Base-by-base conservation (phyloP, 2,329 filamentous ascomycete genomes). In the Penicillium glabrum region DNA sequence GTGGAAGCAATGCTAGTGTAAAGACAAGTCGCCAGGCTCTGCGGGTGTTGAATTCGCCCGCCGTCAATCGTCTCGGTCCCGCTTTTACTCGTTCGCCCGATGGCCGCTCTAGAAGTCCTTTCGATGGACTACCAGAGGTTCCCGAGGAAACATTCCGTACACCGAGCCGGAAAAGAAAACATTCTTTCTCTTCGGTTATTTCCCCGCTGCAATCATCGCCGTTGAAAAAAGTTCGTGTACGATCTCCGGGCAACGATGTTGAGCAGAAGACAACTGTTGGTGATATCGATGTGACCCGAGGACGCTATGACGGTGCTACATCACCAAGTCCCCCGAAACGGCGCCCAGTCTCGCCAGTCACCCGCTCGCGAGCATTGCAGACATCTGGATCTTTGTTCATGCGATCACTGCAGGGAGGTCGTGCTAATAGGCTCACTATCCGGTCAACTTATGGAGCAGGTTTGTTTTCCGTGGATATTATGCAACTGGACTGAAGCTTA, bases 141-240 rank as follows among this genome's bases (percentile, higher is more conserved):
- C 29, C 71, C 4, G 63, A 67, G 24, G 72, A 73, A 51, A 58
- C 64, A n/a, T 49, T 67, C 16, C 70, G 65, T 16, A 77, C 75
- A 5, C 75, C 75, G 68, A 80, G 65, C 56, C 75, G 73, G 64
- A 80, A 79, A 65, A 67, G 77, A 51, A 80, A 79, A 59, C 69
- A 80, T 16, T 79, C 73, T 1, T 76, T 80, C 65, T 73, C 73
- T 59, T 72, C 76, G 2, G 70, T 74, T 24, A 76, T 74, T 27
- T 82, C 80, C 19, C 76, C 80, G 19, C 73, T 78, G 35, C 80
- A 80, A 57, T 82, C 80, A 1, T 81, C 79, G 21, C 79, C 79
- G 27, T 67, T 80, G 54, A 76, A 75, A 52, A 75, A 75, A 59
- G 73, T 77, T 44, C 72, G 72, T 44, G 59, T 74, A 49, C 65